Percentiles rank a stretch among this genome's conserved stretches.
Evolutionary conservation across 768 basidiomycete genomes (phyloP).

Genomic region (Podaxis carcinomalis): DNA sequence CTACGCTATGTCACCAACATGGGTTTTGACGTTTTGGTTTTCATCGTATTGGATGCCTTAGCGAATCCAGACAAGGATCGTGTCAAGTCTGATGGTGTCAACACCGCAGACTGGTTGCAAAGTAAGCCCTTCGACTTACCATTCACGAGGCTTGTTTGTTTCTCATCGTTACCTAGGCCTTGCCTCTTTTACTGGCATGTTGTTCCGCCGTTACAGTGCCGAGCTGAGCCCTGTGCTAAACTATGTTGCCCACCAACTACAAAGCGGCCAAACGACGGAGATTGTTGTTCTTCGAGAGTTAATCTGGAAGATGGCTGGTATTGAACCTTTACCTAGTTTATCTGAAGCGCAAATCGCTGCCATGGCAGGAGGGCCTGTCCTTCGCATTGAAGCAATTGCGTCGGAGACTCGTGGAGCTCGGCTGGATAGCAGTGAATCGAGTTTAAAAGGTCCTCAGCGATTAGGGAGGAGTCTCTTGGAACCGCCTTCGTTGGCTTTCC

Average conservation of each 20-base stretch:
- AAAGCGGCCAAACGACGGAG: conserved; percentile 79
- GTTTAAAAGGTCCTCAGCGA: conserved; percentile 61
- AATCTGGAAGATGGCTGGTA: conserved; percentile 93
- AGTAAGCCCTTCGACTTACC: conserved; percentile 50
- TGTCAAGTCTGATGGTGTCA: conserved; percentile 90
- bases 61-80: conserved; percentile 78
- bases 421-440: conserved; percentile 60
- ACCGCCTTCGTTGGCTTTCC: conserved; percentile 65
- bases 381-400: conserved; percentile 88
- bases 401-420: conserved; percentile 72
- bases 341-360: conserved; percentile 85
- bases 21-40: conserved; percentile 92
- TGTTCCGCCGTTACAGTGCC: conserved; percentile 83
- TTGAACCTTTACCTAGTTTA: conserved; percentile 85
- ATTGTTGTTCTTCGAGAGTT: conserved; percentile 90
- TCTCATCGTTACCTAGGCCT: conserved; percentile 52
- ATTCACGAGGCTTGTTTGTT: background rate
- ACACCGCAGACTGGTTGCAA: conserved; percentile 87
- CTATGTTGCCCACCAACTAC: conserved; percentile 89
- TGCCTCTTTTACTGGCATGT: conserved; percentile 88
- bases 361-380: conserved; percentile 85
- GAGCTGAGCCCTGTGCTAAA: conserved; percentile 81
- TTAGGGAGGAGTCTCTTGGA: conserved; percentile 65
- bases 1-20: conserved; percentile 86
- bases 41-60: conserved; percentile 81